phyloP scores from a whole-genome alignment of 2,329 filamentous ascomycete species.

The Cladophialophora exuberans region DNA sequence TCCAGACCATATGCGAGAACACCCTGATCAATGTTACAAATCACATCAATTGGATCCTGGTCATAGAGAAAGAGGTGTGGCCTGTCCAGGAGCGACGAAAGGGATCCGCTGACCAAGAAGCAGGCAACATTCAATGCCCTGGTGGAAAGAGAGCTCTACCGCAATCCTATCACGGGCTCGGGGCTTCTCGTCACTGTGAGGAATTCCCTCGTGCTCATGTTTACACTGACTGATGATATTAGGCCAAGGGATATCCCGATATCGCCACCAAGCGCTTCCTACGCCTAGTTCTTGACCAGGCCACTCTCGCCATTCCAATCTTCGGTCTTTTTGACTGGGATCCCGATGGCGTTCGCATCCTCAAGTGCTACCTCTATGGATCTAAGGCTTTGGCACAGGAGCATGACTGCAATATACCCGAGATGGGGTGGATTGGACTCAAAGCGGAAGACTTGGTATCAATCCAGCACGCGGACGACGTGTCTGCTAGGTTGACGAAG shows the following conservation, averaged over 20 bases:
- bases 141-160: conserved; percentile 52
- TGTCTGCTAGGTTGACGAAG: conserved; percentile 6
- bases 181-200: conserved; percentile 61
- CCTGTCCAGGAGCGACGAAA: conserved; percentile 14
- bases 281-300: conserved; percentile 43
- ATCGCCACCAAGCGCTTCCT: conserved; percentile 60
- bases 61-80: conserved; percentile 70
- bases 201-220: conserved; percentile 20
- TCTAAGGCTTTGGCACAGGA: conserved; percentile 61
- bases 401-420: conserved; percentile 51
- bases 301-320: conserved; percentile 42
- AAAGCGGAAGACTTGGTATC: conserved; percentile 43
- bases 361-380: conserved; percentile 66
- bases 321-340: conserved; percentile 63
- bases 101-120: conserved; percentile 11
- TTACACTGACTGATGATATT: conserved; percentile 9
- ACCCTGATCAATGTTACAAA: conserved; percentile 35
- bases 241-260: conserved; percentile 70
- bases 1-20: conserved; percentile 16
- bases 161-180: conserved; percentile 41
- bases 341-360: conserved; percentile 65
- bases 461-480: conserved; percentile 33
- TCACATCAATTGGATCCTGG: conserved; percentile 59
- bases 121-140: conserved; percentile 65
- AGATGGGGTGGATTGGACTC: conserved; percentile 64